Evolutionary conservation across 768 basidiomycete genomes (phyloP).

Genomic region (Collybia mongolica): DNA sequence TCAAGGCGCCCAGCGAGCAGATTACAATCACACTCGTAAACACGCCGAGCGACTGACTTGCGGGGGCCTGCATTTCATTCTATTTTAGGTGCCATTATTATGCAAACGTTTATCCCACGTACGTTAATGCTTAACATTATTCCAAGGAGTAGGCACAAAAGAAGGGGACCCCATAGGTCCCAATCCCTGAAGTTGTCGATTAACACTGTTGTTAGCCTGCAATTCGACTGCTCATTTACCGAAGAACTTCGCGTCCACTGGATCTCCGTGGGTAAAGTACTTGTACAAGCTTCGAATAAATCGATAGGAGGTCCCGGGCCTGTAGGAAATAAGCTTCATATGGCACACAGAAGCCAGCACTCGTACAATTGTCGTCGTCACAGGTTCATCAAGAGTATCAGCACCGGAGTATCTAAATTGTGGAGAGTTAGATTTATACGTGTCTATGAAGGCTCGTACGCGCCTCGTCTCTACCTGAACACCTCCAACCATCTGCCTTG

Average conservation of each 20-base stretch:
- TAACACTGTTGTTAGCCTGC: neutral
- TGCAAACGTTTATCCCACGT: slow-evolving; percentile 14
- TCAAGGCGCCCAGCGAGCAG: slow-evolving; percentile 85
- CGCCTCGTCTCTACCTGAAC: slow-evolving; percentile 88
- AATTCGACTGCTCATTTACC: slow-evolving; percentile 37
- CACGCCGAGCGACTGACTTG: slow-evolving; percentile 78
- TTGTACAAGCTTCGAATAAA: slow-evolving; percentile 90
- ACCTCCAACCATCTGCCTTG: slow-evolving; percentile 76
- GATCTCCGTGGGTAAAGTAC: slow-evolving; percentile 86
- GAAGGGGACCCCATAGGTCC: slow-evolving; percentile 96
- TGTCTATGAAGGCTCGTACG: slow-evolving; percentile 13
- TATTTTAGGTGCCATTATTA: neutral
- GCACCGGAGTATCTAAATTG: slow-evolving; percentile 66
- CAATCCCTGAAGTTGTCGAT: slow-evolving; percentile 65
- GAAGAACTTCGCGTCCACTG: slow-evolving; percentile 75
- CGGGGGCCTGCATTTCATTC: slow-evolving; percentile 62
- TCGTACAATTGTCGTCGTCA: slow-evolving; percentile 83
- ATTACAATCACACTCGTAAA: slow-evolving; percentile 96
- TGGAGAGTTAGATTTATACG: neutral
- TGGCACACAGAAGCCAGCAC: neutral
- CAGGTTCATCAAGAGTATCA: slow-evolving; percentile 92
- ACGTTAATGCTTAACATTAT: slow-evolving; percentile 88
- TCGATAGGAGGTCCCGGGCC: slow-evolving; percentile 87
- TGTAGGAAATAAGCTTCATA: slow-evolving; percentile 1
- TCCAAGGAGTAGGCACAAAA: slow-evolving; percentile 76